Evolutionary conservation across 768 basidiomycete species (phyloP), one percentile per base, ranked within the genome.

Genomic region (Sarcomyxa edulis): DNA sequence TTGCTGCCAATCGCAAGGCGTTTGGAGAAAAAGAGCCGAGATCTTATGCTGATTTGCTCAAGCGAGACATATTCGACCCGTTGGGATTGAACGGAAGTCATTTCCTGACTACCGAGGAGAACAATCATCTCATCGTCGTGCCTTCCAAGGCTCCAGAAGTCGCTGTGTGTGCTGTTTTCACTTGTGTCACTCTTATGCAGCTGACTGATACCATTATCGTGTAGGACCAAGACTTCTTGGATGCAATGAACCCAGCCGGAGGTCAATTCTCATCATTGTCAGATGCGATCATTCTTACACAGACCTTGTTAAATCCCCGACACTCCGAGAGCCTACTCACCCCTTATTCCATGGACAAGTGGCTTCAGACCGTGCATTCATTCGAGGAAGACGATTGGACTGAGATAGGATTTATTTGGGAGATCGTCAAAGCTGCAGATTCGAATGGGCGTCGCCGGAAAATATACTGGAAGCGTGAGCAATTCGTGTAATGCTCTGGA

Each of bases 261-360:
- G 75, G 73, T 2, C 75, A 78, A 44, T 72, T 70, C 47, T 63
- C 66, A 43, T 75, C 74, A 0, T 54, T 78, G 8, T 48, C 62
- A 1, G 77, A 78, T 46, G 53, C 72, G 60, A 62, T 10, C 38
- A n/a, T n/a, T n/a, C n/a, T n/a, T n/a, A n/a, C n/a, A n/a, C n/a
- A n/a, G n/a, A n/a, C n/a, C n/a, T n/a, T n/a, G n/a, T n/a, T n/a
- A n/a, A n/a, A n/a, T n/a, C n/a, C n/a, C n/a, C n/a, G n/a, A n/a
- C n/a, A n/a, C n/a, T n/a, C n/a, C n/a, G n/a, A n/a, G n/a, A n/a
- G n/a, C n/a, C n/a, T n/a, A n/a, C n/a, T n/a, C n/a, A n/a, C n/a
- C n/a, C n/a, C n/a, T n/a, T n/a, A n/a, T n/a, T n/a, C n/a, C n/a
- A n/a, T n/a, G n/a, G n/a, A n/a, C n/a, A n/a, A n/a, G n/a, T n/a